Evolutionary conservation across 1,139 yeast genomes (phyloP).

Genomic region (Debaryomyces coudertii): DNA sequence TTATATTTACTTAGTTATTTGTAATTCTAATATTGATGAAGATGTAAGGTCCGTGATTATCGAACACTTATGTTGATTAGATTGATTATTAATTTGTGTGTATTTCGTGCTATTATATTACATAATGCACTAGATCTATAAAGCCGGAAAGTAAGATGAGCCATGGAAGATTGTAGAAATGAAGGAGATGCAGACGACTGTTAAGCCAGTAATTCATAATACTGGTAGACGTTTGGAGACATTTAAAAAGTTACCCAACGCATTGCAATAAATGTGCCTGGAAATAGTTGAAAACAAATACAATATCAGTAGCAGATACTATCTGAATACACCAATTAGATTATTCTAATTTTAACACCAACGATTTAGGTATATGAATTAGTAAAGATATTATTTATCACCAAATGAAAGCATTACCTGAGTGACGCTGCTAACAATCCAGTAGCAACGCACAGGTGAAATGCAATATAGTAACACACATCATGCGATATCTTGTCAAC

Average conservation of each 20-base stretch:
- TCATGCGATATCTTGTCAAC: too few species aligned
- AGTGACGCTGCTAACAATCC: too few species aligned
- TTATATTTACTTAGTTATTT: too few species aligned
- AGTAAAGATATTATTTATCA: too few species aligned
- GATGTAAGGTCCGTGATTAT: background rate
- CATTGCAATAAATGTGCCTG: background rate
- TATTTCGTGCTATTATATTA: background rate
- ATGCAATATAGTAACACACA: too few species aligned
- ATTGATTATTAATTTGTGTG: background rate
- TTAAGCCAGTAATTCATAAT: background rate
- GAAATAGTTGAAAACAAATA: too few species aligned
- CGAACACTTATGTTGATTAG: background rate
- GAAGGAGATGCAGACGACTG: background rate
- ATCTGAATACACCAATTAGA: too few species aligned
- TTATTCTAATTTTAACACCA: too few species aligned
- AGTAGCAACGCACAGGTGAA: too few species aligned
- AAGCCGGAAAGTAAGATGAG: background rate
- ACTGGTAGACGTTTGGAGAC: background rate
- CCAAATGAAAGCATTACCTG: too few species aligned
- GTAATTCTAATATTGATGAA: background rate
- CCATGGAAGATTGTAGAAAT: background rate
- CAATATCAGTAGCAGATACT: too few species aligned
- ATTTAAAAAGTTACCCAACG: background rate
- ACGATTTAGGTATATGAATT: too few species aligned
- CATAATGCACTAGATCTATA: constrained; percentile 1